phyloP scores from a whole-genome alignment of 2,329 filamentous ascomycete genomes.

The Nemania abortiva region DNA sequence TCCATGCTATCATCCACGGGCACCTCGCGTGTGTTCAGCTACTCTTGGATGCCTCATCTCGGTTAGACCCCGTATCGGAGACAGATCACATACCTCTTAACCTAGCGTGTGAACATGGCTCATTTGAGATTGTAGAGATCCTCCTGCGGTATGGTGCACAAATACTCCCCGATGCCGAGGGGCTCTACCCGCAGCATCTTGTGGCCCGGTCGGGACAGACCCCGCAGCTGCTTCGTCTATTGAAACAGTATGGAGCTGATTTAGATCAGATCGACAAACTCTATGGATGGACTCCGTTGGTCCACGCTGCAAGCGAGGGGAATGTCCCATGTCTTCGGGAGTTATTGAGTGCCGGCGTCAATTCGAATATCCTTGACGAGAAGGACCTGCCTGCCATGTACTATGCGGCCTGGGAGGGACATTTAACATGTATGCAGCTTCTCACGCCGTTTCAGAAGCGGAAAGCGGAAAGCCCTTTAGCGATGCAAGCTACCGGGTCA shows the following conservation, averaged over 20 bases:
- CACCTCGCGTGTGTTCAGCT: constrained; percentile 83
- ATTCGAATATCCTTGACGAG: constrained; percentile 86
- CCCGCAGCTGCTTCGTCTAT: constrained; percentile 80
- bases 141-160: constrained; percentile 83
- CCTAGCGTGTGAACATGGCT: constrained; percentile 93
- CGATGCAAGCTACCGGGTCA: constrained; percentile 55
- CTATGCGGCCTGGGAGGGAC: constrained; percentile 98
- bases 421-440: constrained; percentile 92
- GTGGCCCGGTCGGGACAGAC: constrained; percentile 90
- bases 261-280: constrained; percentile 94
- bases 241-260: constrained; percentile 88
- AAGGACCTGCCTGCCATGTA: constrained; percentile 96
- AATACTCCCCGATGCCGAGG: constrained; percentile 94
- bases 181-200: constrained; percentile 95
- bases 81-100: constrained; percentile 95
- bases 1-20: constrained; percentile 93
- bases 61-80: constrained; percentile 86
- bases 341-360: constrained; percentile 81
- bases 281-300: constrained; percentile 96
- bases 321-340: constrained; percentile 89
- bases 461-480: constrained; percentile 58
- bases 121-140: constrained; percentile 84
- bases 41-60: constrained; percentile 81
- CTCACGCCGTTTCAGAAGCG: constrained; percentile 72
- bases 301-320: constrained; percentile 96